Percentiles rank a stretch among this genome's conserved stretches.
phyloP scores from a whole-genome alignment of 345 rosid genomes.

The Atalantia buxifolia region DNA sequence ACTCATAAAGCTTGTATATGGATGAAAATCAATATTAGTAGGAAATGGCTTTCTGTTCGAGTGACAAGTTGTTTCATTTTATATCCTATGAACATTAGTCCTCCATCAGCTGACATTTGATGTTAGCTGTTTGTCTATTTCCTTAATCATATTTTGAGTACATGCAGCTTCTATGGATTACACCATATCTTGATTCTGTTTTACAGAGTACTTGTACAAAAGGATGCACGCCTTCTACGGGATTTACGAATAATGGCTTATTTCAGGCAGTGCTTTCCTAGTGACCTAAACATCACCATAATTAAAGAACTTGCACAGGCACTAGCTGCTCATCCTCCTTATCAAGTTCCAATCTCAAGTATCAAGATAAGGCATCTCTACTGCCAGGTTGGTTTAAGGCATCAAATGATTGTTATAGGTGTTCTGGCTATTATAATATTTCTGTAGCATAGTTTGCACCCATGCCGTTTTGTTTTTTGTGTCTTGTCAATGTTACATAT shows the following conservation, averaged over 20 bases:
- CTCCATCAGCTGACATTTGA: not conserved
- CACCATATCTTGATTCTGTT: conserved; percentile 1
- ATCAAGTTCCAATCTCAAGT: conserved; percentile 74
- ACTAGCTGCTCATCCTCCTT: conserved; percentile 80
- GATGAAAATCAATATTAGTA: not conserved
- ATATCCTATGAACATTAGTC: not conserved
- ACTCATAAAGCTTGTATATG: not conserved
- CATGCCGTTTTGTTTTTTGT: not conserved
- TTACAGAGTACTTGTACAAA: conserved; percentile 54
- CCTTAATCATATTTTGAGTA: not conserved
- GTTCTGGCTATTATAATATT: conserved; percentile 2
- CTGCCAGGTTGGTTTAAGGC: conserved; percentile 55
- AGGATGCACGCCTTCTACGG: conserved; percentile 71
- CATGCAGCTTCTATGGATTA: conserved; percentile 1
- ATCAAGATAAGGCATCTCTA: conserved; percentile 81
- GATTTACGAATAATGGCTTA: conserved; percentile 77
- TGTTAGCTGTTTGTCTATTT: conserved; percentile 1
- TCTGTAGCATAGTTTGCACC: not conserved
- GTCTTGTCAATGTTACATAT: not conserved
- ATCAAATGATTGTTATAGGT: not conserved
- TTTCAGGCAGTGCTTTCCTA: conserved; percentile 79
- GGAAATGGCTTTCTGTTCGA: not conserved
- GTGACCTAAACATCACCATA: conserved; percentile 50
- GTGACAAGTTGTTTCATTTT: not conserved
- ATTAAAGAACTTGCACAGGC: conserved; percentile 85